These are phyloP conservation scores for Globisporangium paroecandrum DNA, from an alignment of 352 stramenopile species.

Conservation along the genomic window DNA sequence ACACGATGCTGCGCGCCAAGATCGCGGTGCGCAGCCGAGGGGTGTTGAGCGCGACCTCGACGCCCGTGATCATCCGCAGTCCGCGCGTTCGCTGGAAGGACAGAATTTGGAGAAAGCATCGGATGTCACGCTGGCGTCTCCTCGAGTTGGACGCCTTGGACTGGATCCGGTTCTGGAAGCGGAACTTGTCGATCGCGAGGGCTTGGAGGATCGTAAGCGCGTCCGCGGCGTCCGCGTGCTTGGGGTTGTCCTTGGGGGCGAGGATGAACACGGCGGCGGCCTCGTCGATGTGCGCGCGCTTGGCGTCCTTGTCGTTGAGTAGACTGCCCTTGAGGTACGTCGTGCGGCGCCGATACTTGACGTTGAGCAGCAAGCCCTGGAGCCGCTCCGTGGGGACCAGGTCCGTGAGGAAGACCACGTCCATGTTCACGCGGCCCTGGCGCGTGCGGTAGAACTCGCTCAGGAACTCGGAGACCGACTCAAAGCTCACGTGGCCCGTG, in stretches of 20 bases:
- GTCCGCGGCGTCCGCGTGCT: constrained; percentile 39
- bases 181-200: constrained; percentile 48
- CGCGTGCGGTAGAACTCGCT: constrained; percentile 57
- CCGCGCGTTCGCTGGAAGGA: constrained; percentile 40
- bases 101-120: constrained; percentile 55
- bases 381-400: constrained; percentile 33
- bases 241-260: constrained; percentile 39
- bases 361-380: constrained; percentile 36
- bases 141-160: constrained; percentile 1
- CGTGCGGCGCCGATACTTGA: constrained; percentile 39
- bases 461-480: constrained; percentile 49
- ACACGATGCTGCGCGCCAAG: constrained; percentile 45
- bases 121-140: constrained; percentile 20
- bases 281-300: constrained; percentile 38
- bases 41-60: constrained; percentile 50
- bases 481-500: constrained; percentile 39
- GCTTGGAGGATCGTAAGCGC: constrained; percentile 55
- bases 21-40: constrained; percentile 44
- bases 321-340: constrained; percentile 59
- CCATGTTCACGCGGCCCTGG: constrained; percentile 58
- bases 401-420: constrained; percentile 49
- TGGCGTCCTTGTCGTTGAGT: constrained; percentile 47
- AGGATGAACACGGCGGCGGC: constrained; percentile 59
- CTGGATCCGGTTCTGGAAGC: constrained; percentile 33
- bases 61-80: constrained; percentile 46